Conservation (phyloP, 2,329 filamentous ascomycete genomes). For the Cladophialophora psammophila region DNA sequence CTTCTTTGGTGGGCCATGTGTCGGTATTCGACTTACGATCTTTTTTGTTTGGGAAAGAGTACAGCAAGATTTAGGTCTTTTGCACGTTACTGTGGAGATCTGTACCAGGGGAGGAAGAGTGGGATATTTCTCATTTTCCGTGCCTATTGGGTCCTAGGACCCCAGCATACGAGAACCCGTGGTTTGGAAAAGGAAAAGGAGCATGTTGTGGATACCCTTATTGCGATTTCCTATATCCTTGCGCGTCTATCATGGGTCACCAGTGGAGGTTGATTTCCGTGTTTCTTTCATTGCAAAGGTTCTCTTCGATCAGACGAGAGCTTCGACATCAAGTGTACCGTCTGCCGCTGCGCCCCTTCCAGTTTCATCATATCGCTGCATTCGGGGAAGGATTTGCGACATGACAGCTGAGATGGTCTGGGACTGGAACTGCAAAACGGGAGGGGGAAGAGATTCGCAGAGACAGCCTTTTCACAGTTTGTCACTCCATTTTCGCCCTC, state of each 20-base stretch:
- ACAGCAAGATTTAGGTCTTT: background rate
- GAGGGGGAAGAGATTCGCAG: background rate
- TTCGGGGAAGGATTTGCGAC: background rate
- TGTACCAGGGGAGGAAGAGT: background rate
- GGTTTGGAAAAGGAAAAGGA: background rate
- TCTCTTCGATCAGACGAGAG: background rate
- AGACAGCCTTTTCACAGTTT: background rate
- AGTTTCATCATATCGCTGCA: background rate
- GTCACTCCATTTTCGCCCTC: background rate
- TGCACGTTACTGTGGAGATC: background rate
- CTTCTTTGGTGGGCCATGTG: background rate
- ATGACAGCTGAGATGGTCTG: background rate
- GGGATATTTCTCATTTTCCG: background rate
- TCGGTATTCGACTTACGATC: background rate
- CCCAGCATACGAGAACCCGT: background rate
- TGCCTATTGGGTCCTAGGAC: background rate
- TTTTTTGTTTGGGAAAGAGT: background rate
- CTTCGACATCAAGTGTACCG: background rate
- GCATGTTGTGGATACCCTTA: background rate
- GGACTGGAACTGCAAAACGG: background rate
- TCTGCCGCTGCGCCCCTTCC: background rate
- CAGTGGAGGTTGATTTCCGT: background rate
- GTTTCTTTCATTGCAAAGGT: background rate
- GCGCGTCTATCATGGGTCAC: background rate
- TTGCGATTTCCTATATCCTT: background rate